Conservation (phyloP, 2,329 filamentous ascomycete genomes). For the Cercospora janseana region DNA sequence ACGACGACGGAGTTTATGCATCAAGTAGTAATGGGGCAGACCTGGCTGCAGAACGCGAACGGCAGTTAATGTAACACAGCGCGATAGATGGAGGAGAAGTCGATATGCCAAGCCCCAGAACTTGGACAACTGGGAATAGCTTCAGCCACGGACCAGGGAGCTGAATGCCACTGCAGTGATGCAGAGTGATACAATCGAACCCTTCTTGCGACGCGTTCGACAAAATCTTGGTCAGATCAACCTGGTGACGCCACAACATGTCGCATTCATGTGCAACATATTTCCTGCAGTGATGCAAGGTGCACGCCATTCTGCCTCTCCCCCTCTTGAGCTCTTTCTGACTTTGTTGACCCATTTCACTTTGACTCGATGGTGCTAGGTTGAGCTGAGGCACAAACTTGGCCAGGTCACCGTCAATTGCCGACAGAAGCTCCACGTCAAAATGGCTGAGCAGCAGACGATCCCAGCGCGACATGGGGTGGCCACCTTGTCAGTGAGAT, state of each 20-base stretch:
- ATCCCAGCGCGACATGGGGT: conserved; percentile 52
- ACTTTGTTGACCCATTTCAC: neutral
- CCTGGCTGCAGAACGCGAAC: neutral
- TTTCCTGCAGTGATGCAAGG: neutral
- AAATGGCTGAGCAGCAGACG: conserved; percentile 38
- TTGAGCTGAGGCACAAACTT: neutral
- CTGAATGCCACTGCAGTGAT: conserved; percentile 17
- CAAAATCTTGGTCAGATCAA: conserved; percentile 17
- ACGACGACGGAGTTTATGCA: neutral
- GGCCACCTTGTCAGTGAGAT: no score
- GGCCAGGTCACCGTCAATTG: neutral
- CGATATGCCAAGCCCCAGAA: conserved; percentile 19
- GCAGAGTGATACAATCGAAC: conserved; percentile 22
- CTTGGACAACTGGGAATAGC: conserved; percentile 10
- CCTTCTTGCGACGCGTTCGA: conserved; percentile 17
- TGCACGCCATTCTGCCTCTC: neutral
- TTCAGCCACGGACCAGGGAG: conserved; percentile 20
- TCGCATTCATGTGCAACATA: neutral
- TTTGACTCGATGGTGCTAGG: neutral
- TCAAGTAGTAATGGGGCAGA: conserved; percentile 1
- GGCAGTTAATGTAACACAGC: conserved; percentile 14
- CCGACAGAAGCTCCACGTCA: neutral
- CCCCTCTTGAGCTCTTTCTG: neutral
- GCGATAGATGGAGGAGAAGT: conserved; percentile 15
- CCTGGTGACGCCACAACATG: conserved; percentile 20